These are phyloP conservation scores for Lantana camara DNA, from an alignment of 257 asterid genomes.

Conservation along the genomic window DNA sequence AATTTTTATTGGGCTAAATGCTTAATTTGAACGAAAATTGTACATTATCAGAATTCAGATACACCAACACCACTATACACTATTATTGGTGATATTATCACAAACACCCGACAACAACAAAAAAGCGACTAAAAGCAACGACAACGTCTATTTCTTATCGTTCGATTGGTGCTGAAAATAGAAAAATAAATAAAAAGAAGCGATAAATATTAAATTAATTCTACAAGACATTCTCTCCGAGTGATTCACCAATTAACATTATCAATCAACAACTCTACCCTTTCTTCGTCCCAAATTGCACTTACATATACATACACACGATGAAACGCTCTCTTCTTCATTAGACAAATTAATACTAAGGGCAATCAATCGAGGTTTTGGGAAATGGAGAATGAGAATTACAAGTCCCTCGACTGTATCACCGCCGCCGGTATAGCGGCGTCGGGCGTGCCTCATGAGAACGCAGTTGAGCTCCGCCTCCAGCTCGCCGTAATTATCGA, in stretches of 20 bases:
- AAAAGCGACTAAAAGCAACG: too few relatives aligned
- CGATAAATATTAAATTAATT: too few relatives aligned
- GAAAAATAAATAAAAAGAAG: too few relatives aligned
- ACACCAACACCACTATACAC: too few relatives aligned
- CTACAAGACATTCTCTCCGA: not conserved
- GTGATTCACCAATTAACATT: not conserved
- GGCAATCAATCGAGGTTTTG: not conserved
- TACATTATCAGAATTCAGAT: too few relatives aligned
- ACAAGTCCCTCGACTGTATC: slow-evolving; percentile 60
- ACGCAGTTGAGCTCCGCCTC: slow-evolving; percentile 49
- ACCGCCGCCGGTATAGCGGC: slow-evolving; percentile 57
- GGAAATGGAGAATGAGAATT: slow-evolving; percentile 45
- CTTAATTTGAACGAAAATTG: too few relatives aligned
- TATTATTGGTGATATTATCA: too few relatives aligned
- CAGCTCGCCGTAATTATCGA: slow-evolving; percentile 53
- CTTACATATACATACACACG: not conserved
- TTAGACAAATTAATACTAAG: too few relatives aligned
- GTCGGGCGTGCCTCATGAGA: slow-evolving; percentile 43
- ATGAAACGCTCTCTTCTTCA: not conserved
- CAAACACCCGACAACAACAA: too few relatives aligned
- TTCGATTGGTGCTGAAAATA: too few relatives aligned
- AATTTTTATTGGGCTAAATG: too few relatives aligned
- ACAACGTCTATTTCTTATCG: too few relatives aligned
- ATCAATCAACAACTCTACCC: not conserved
- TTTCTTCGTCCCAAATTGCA: not conserved